Conservation (phyloP, 305 asterid genomes). For the Stenogyne calaminthoides region DNA sequence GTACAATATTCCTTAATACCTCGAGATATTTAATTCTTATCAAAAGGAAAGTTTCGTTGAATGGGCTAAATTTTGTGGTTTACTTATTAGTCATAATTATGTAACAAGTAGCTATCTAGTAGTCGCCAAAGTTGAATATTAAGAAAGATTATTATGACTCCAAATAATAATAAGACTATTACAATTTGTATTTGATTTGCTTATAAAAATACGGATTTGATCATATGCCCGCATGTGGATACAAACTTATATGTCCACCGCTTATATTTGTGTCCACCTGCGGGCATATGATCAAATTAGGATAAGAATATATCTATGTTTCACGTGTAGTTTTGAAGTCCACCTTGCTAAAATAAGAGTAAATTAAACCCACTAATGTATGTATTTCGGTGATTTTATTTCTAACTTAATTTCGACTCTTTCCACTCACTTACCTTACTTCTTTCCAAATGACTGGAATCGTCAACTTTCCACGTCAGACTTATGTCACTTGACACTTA, state of each 20-base stretch:
- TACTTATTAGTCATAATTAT: neutral
- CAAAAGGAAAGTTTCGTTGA: neutral
- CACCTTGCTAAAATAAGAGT: neutral
- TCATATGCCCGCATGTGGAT: too few species aligned
- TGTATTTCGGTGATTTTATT: too few species aligned
- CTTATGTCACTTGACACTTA: neutral
- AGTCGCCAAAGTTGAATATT: conserved; percentile 24
- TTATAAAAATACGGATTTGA: too few species aligned
- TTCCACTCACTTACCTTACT: neutral
- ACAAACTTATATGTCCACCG: too few species aligned
- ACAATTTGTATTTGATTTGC: neutral
- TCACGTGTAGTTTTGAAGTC: conserved; percentile 4
- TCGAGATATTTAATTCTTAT: neutral
- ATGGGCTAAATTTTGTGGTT: neutral
- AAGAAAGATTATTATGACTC: neutral
- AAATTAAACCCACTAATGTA: neutral
- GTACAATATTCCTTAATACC: too few species aligned
- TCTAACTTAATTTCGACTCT: neutral
- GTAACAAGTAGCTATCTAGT: too few species aligned
- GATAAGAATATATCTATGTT: neutral
- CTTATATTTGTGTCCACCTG: too few species aligned
- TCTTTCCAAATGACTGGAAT: neutral
- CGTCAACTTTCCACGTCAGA: neutral
- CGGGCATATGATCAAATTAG: too few species aligned
- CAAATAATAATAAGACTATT: neutral